These are phyloP conservation scores for Collybia mongolica DNA, from an alignment of 768 basidiomycete genomes.

Conservation along the genomic window DNA sequence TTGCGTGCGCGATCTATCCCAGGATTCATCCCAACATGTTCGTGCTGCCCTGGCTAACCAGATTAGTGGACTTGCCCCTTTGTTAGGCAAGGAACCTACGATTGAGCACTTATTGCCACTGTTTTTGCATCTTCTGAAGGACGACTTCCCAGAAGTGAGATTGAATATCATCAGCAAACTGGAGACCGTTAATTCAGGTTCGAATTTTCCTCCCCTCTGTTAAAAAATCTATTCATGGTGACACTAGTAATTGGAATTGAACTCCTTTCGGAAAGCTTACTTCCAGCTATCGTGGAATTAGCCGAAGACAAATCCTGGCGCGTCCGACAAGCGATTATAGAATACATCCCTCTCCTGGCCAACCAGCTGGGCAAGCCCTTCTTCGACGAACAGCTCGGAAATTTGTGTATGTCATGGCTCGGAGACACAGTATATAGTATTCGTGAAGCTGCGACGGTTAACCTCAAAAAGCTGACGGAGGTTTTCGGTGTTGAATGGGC, in stretches of 20 bases:
- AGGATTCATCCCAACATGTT: conserved; percentile 95
- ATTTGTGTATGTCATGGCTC: conserved; percentile 98
- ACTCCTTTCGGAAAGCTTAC: conserved; percentile 87
- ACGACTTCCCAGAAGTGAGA: conserved; percentile 97
- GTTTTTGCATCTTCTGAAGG: conserved; percentile 95
- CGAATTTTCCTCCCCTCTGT: conserved; percentile 23
- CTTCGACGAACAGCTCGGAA: conserved; percentile 96
- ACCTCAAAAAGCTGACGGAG: conserved; percentile 94
- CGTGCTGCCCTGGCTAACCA: conserved; percentile 95
- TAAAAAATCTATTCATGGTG: conserved; percentile 10
- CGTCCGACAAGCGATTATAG: conserved; percentile 98
- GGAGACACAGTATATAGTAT: conserved; percentile 99
- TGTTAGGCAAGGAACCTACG: conserved; percentile 90
- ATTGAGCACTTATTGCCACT: conserved; percentile 96
- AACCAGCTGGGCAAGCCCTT: conserved; percentile 96
- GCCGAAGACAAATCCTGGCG: conserved; percentile 99
- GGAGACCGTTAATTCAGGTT: conserved; percentile 91
- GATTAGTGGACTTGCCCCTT: conserved; percentile 93
- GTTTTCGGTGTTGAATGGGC: conserved; percentile 99
- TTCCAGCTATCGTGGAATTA: conserved; percentile 96
- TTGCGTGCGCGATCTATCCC: conserved; percentile 90
- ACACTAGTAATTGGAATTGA: conserved; percentile 93
- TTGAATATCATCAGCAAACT: conserved; percentile 98
- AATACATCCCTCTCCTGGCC: conserved; percentile 98
- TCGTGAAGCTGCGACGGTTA: conserved; percentile 96